Conservation (phyloP, 2,329 filamentous ascomycete species). For the Lachnellula occidentalis region DNA sequence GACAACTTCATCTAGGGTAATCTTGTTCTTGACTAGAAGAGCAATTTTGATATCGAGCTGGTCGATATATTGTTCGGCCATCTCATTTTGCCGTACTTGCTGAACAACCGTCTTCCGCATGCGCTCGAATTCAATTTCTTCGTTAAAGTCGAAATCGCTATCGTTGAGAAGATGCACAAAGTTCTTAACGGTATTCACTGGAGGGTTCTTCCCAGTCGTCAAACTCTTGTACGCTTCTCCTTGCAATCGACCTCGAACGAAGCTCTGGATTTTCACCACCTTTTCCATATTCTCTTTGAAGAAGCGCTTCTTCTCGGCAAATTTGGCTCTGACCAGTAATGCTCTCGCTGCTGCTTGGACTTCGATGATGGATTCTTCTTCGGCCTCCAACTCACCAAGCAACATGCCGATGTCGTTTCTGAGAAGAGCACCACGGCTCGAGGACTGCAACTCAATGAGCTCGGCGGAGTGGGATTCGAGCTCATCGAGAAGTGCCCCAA, state of each 20-base stretch:
- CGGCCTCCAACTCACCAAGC: constrained; percentile 71
- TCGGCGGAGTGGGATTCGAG: constrained; percentile 64
- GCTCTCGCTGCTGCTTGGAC: constrained; percentile 72
- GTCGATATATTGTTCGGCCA: constrained; percentile 95
- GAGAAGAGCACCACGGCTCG: constrained; percentile 73
- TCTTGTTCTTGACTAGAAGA: constrained; percentile 97
- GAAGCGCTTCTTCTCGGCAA: constrained; percentile 79
- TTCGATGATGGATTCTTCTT: constrained; percentile 71
- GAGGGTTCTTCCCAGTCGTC: constrained; percentile 92
- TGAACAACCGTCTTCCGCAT: constrained; percentile 94
- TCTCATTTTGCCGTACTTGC: constrained; percentile 93
- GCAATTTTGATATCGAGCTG: constrained; percentile 99
- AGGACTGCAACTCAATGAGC: constrained; percentile 66
- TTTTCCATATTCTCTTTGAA: constrained; percentile 98
- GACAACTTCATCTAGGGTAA: constrained; percentile 94
- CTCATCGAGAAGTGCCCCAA: constrained; percentile 59
- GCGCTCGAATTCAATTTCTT: constrained; percentile 94
- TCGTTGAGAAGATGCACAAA: constrained; percentile 97
- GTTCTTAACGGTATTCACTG: constrained; percentile 93
- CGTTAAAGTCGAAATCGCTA: constrained; percentile 97
- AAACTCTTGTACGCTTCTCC: constrained; percentile 97
- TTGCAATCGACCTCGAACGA: constrained; percentile 89
- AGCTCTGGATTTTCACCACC: constrained; percentile 97
- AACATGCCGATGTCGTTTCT: constrained; percentile 68
- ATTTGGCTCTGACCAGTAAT: constrained; percentile 66